These are phyloP conservation scores for Endoconidiophora laricicola DNA, from an alignment of 2,329 filamentous ascomycete species.

Conservation along the genomic window DNA sequence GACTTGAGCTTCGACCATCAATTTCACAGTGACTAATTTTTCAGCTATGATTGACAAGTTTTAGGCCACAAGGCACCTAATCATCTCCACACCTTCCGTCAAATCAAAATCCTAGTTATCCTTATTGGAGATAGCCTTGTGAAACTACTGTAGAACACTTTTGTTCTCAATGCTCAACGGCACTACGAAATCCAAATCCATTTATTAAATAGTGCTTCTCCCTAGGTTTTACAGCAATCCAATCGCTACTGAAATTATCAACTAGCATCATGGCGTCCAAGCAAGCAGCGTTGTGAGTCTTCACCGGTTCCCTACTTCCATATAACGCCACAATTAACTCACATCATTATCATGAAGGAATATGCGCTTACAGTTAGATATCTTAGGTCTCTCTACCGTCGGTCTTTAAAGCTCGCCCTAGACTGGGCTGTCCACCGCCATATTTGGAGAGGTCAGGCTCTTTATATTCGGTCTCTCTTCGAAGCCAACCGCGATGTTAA, in stretches of 20 bases:
- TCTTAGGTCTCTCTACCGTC: slow-evolving; percentile 63
- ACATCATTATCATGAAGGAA: no score
- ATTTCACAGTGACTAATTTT: slow-evolving; percentile 9
- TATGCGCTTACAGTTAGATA: neutral
- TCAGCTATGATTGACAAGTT: slow-evolving; percentile 8
- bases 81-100: slow-evolving; percentile 1
- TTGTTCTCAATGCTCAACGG: neutral
- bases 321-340: neutral
- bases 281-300: slow-evolving; percentile 34
- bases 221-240: neutral
- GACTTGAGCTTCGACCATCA: neutral
- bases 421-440: slow-evolving; percentile 91
- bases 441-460: slow-evolving; percentile 85
- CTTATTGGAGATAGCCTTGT: neutral
- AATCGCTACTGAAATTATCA: neutral
- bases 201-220: no score
- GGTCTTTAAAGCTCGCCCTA: slow-evolving; percentile 78
- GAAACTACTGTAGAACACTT: neutral
- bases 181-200: neutral
- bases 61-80: slow-evolving; percentile 5
- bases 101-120: neutral
- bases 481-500: slow-evolving; percentile 78
- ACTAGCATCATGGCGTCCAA: slow-evolving; percentile 25
- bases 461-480: slow-evolving; percentile 90
- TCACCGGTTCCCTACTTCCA: neutral